These are phyloP conservation scores for Trebouxia gelatinosa DNA, from an alignment of 163 green algal species.

Conservation along the genomic window DNA sequence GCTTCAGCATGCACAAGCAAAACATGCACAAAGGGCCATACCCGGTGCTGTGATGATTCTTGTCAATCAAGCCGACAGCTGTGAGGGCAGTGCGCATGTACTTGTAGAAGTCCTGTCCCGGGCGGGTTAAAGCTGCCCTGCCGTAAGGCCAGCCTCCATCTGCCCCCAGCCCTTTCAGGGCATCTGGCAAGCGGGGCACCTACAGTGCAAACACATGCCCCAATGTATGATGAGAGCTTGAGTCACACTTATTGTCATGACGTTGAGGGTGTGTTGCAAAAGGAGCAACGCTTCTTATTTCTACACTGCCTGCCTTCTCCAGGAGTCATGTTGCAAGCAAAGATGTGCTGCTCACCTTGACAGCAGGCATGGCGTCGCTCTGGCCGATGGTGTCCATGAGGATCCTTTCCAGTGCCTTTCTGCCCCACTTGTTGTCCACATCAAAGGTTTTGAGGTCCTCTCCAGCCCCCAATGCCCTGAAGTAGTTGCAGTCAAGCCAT, in stretches of 20 bases:
- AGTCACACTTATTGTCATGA: not conserved
- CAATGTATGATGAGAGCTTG: not conserved
- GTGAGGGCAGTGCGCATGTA: slow-evolving; percentile 27
- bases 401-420: slow-evolving; percentile 34
- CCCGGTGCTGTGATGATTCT: not conserved
- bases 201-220: not conserved
- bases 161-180: not conserved
- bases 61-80: not conserved
- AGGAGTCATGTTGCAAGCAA: not conserved
- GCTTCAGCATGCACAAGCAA: not conserved
- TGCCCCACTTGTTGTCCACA: slow-evolving; percentile 62
- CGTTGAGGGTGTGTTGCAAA: not conserved
- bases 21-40: not conserved
- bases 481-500: not conserved
- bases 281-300: not conserved
- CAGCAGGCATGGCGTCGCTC: slow-evolving; percentile 35
- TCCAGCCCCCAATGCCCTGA: slow-evolving; percentile 52
- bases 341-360: slow-evolving; percentile 34
- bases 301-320: not conserved
- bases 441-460: slow-evolving; percentile 65
- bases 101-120: slow-evolving; percentile 26
- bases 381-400: slow-evolving; percentile 35
- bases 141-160: not conserved
- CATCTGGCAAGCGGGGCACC: not conserved
- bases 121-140: slow-evolving; percentile 13